These are phyloP conservation scores for Chlorokybus atmophyticus DNA, from an alignment of 139 green algal genomes.

Conservation along the genomic window DNA sequence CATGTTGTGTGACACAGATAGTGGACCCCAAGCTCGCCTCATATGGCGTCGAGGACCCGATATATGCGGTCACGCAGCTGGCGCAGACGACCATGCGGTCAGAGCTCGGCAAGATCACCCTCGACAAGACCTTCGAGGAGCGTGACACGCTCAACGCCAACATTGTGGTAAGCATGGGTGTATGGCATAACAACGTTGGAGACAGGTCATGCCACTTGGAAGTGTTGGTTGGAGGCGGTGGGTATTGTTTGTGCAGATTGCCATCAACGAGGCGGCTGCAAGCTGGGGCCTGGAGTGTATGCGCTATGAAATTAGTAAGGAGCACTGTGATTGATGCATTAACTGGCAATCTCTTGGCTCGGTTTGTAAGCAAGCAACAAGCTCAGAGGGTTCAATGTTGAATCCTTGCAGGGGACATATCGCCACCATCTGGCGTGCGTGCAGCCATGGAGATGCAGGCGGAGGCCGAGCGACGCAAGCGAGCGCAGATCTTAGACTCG, in stretches of 20 bases:
- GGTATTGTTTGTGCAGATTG: conserved; percentile 15
- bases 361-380: too few relatives aligned
- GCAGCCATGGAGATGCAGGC: conserved; percentile 89
- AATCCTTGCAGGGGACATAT: conserved; percentile 62
- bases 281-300: conserved; percentile 88
- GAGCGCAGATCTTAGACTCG: conserved; percentile 56
- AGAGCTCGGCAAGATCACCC: conserved; percentile 92
- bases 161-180: conserved; percentile 66
- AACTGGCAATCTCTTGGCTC: too few relatives aligned
- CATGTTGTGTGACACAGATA: conserved; percentile 39
- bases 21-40: conserved; percentile 68
- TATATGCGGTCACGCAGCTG: conserved; percentile 86
- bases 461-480: conserved; percentile 87
- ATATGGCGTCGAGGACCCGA: conserved; percentile 86
- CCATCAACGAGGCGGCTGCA: conserved; percentile 70
- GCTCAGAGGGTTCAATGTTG: too few relatives aligned
- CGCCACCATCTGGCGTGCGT: conserved; percentile 60
- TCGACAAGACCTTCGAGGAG: conserved; percentile 94
- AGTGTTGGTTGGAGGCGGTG: too few relatives aligned
- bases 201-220: too few relatives aligned
- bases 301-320: conserved; percentile 40
- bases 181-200: too few relatives aligned
- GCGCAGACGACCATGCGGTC: conserved; percentile 89
- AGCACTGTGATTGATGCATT: too few relatives aligned
- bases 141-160: conserved; percentile 74